Evolutionary conservation across 768 basidiomycete genomes (phyloP).

Genomic region (Fomitopsis serialis): DNA sequence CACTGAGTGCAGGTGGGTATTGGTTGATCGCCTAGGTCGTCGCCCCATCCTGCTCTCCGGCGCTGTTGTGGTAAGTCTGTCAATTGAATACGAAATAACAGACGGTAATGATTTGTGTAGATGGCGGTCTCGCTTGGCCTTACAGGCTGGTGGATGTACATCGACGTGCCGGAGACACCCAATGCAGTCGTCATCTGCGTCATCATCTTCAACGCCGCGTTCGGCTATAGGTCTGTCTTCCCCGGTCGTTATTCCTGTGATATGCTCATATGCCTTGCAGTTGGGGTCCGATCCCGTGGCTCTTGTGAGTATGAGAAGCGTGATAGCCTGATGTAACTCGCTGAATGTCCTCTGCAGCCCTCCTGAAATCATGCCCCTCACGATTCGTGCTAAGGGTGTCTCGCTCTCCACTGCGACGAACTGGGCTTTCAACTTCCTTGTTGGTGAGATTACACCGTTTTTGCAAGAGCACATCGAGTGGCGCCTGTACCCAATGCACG

Average conservation of each 20-base stretch:
- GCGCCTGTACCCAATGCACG: conserved; percentile 95
- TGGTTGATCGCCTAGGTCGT: conserved; percentile 89
- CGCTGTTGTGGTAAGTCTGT: conserved; percentile 61
- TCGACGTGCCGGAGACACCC: conserved; percentile 82
- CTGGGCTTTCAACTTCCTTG: conserved; percentile 81
- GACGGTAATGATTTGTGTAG: conserved; percentile 27
- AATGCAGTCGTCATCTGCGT: conserved; percentile 85
- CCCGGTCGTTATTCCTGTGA: neutral
- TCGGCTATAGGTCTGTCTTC: conserved; percentile 68
- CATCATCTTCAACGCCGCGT: conserved; percentile 89
- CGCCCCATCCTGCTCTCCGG: conserved; percentile 84
- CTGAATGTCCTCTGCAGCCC: neutral
- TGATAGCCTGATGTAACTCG: neutral
- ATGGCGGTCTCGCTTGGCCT: conserved; percentile 79
- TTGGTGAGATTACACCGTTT: conserved; percentile 83
- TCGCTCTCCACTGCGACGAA: conserved; percentile 90
- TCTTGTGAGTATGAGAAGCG: conserved; percentile 2
- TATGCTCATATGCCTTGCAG: conserved; percentile 25
- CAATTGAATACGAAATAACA: neutral
- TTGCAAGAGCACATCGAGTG: conserved; percentile 86
- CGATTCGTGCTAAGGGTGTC: conserved; percentile 92
- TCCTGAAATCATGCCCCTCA: conserved; percentile 78
- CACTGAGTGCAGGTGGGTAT: conserved; percentile 76
- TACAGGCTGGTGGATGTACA: conserved; percentile 92
- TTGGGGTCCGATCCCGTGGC: conserved; percentile 88